These are phyloP conservation scores for Tolypocladium ophioglossoides DNA, from an alignment of 2,329 filamentous ascomycete species.

Conservation along the genomic window DNA sequence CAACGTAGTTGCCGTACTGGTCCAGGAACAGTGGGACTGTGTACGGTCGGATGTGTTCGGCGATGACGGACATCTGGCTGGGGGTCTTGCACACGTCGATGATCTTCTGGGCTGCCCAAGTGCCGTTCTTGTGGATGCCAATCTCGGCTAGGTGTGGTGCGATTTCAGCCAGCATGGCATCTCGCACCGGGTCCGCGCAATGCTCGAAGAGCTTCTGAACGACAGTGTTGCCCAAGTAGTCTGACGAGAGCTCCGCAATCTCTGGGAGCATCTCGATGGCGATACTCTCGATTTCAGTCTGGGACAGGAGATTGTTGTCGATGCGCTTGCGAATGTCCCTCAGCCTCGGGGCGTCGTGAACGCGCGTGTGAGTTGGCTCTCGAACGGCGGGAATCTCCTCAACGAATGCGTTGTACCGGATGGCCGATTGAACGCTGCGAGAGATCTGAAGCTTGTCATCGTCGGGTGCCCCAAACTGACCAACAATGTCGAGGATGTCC, in stretches of 20 bases:
- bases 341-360: slow-evolving; percentile 89
- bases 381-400: slow-evolving; percentile 82
- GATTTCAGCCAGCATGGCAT: slow-evolving; percentile 83
- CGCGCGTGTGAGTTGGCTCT: slow-evolving; percentile 78
- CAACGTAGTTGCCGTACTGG: slow-evolving; percentile 96
- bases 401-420: slow-evolving; percentile 60
- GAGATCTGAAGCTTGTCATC: slow-evolving; percentile 68
- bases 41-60: slow-evolving; percentile 74
- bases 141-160: slow-evolving; percentile 90
- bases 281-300: slow-evolving; percentile 83
- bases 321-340: slow-evolving; percentile 96
- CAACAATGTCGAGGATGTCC: slow-evolving; percentile 78
- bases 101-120: slow-evolving; percentile 98
- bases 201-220: slow-evolving; percentile 98
- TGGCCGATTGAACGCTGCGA: slow-evolving; percentile 62
- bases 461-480: slow-evolving; percentile 75
- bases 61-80: slow-evolving; percentile 72
- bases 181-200: slow-evolving; percentile 82
- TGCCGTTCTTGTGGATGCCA: slow-evolving; percentile 97
- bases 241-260: slow-evolving; percentile 86
- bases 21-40: slow-evolving; percentile 89
- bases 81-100: slow-evolving; percentile 90
- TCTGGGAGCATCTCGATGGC: slow-evolving; percentile 92
- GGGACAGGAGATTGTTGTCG: slow-evolving; percentile 82
- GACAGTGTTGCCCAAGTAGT: slow-evolving; percentile 98